phyloP scores from a whole-genome alignment of 176 grass and related monocot genomes.

The Paspalum notatum region DNA sequence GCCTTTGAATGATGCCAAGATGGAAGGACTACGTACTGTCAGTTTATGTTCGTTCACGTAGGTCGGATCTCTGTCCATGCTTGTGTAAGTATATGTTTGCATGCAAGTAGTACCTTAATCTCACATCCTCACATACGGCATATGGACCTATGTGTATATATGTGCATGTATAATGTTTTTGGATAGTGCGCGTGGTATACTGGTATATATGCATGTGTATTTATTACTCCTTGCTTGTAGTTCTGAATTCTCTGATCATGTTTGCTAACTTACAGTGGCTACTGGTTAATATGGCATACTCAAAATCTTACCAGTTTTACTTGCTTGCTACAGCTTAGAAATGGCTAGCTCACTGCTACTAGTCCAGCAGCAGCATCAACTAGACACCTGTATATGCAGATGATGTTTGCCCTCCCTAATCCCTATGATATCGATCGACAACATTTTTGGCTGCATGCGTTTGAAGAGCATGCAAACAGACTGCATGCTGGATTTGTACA shows the following conservation, averaged over 20 bases:
- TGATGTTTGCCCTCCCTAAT: too few species aligned
- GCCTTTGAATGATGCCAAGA: constrained; percentile 20
- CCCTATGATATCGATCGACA: too few species aligned
- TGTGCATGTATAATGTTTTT: too few species aligned
- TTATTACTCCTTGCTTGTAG: too few species aligned
- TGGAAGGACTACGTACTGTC: background rate
- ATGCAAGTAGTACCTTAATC: too few species aligned
- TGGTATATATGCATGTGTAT: too few species aligned
- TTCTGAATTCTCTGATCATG: background rate
- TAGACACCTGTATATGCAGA: too few species aligned
- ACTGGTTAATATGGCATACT: background rate
- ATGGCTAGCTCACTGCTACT: background rate
- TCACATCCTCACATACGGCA: too few species aligned
- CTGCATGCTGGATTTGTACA: background rate
- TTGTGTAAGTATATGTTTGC: background rate
- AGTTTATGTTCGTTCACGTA: background rate
- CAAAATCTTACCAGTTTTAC: background rate
- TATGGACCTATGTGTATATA: too few species aligned
- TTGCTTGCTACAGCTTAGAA: background rate
- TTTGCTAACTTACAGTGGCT: background rate
- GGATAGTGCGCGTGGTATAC: too few species aligned
- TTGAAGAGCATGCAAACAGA: background rate
- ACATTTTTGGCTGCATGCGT: background rate
- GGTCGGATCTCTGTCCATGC: constrained; percentile 12
- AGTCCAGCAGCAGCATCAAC: too few species aligned